Conservation (phyloP, 176 grass and related monocot genomes). For the Rhynchospora tenuis region DNA sequence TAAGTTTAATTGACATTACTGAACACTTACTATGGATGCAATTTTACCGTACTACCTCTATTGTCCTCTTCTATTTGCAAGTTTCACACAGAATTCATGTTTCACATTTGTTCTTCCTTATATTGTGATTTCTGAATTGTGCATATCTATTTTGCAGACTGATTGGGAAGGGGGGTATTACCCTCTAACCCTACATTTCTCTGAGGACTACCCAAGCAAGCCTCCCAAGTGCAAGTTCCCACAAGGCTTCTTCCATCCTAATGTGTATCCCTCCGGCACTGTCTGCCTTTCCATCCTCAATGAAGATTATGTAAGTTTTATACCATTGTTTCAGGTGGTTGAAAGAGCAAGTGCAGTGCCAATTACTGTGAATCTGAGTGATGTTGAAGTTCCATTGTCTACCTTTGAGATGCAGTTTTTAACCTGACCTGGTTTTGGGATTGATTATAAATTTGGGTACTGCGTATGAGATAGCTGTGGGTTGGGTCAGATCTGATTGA, state of each 20-base stretch:
- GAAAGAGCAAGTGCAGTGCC: not conserved
- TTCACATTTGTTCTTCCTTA: not conserved
- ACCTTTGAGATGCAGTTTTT: not conserved
- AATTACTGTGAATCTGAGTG: not conserved
- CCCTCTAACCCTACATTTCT: slow-evolving; percentile 53
- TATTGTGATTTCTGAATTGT: not conserved
- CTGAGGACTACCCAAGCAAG: slow-evolving; percentile 59
- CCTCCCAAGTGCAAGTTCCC: slow-evolving; percentile 78
- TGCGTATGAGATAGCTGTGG: not conserved
- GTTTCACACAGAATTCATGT: not conserved
- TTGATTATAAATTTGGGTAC: not conserved
- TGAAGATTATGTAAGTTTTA: slow-evolving; percentile 39
- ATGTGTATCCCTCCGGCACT: slow-evolving; percentile 52
- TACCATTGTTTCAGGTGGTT: not conserved
- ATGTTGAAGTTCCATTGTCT: not conserved
- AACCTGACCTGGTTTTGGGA: not conserved
- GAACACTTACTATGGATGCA: not conserved
- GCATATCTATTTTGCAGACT: slow-evolving; percentile 46
- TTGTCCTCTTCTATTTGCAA: not conserved
- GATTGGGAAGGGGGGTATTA: slow-evolving; percentile 91
- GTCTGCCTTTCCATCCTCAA: slow-evolving; percentile 82
- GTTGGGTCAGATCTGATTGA: not conserved
- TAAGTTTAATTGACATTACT: not conserved
- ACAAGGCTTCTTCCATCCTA: slow-evolving; percentile 71
- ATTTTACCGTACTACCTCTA: not conserved